A percentile compares a stretch with the other conserved stretches of the same genome.
phyloP scores from a whole-genome alignment of 257 asterid genomes.

The Solanum virginianum region DNA sequence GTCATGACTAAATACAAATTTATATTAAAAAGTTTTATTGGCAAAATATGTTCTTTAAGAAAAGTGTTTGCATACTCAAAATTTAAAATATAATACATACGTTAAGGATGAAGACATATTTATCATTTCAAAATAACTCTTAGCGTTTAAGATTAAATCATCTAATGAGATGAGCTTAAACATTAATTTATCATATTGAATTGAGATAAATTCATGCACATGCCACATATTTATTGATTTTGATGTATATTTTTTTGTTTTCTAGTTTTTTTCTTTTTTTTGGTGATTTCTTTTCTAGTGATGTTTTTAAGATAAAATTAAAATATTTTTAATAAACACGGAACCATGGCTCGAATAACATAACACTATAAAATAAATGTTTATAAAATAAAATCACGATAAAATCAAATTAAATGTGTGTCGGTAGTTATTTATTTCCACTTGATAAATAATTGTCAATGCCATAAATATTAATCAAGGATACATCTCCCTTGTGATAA shows the following conservation, averaged over 20 bases:
- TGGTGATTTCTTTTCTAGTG: neutral
- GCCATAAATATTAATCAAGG: neutral
- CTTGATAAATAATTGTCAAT: neutral
- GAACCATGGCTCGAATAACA: neutral
- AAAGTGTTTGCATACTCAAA: neutral
- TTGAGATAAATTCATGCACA: neutral
- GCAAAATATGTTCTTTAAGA: neutral
- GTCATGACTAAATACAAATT: too few relatives aligned
- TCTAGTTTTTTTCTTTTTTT: too few relatives aligned
- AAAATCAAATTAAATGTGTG: neutral
- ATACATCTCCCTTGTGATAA: neutral
- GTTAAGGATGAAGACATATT: neutral
- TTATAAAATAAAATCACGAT: neutral
- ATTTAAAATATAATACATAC: neutral
- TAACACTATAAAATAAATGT: neutral
- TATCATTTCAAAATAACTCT: neutral
- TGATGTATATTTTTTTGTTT: too few relatives aligned
- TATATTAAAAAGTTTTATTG: neutral
- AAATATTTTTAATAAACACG: neutral
- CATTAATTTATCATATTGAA: neutral
- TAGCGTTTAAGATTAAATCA: neutral
- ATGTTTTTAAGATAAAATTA: neutral
- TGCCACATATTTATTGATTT: neutral
- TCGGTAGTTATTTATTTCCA: neutral
- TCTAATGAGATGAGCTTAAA: neutral